phyloP scores from a whole-genome alignment of 2,329 filamentous ascomycete genomes.

The Cadophora malorum region DNA sequence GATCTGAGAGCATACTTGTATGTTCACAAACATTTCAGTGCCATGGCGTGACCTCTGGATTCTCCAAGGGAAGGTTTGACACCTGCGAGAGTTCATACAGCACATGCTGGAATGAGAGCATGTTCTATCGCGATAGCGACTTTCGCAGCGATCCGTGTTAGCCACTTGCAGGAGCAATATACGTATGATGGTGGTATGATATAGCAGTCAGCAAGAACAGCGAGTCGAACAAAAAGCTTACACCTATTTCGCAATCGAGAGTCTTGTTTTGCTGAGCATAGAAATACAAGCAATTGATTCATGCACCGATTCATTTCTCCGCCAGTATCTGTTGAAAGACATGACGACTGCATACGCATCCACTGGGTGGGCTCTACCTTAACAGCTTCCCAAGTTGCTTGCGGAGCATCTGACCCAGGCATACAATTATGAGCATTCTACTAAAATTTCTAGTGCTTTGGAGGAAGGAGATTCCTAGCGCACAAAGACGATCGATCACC shows the following conservation, averaged over 20 bases:
- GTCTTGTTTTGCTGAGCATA: not conserved
- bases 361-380: not conserved
- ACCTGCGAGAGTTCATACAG: not conserved
- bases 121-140: not conserved
- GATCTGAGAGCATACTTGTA: not conserved
- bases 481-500: not conserved
- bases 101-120: not conserved
- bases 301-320: not conserved
- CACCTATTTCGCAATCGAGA: not conserved
- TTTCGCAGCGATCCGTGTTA: not conserved
- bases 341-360: not conserved
- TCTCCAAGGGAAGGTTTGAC: not conserved
- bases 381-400: not conserved
- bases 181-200: not conserved
- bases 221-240: not conserved
- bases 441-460: not conserved
- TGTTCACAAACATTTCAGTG: not conserved
- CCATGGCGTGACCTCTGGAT: not conserved
- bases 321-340: not conserved
- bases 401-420: not conserved
- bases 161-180: not conserved
- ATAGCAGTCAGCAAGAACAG: not conserved
- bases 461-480: too few species aligned
- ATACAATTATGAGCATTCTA: not conserved
- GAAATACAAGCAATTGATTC: constrained; percentile 11